phyloP scores from a whole-genome alignment of 2,329 filamentous ascomycete species.

The Pseudocercospora musae region DNA sequence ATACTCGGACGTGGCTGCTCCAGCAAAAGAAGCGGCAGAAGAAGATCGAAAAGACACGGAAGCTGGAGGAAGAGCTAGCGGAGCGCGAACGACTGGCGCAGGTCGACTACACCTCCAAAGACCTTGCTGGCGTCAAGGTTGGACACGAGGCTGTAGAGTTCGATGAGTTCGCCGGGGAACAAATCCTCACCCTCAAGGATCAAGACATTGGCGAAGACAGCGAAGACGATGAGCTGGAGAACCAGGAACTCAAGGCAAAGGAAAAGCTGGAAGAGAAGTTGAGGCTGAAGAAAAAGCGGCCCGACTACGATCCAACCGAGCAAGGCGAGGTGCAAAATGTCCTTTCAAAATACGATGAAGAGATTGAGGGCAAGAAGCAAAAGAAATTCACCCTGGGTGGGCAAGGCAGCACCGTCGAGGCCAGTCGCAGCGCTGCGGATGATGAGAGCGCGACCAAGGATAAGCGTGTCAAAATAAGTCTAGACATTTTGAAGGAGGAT shows the following conservation, averaged over 20 bases:
- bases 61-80: constrained; percentile 70
- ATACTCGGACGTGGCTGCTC: constrained; percentile 82
- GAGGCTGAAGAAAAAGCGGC: constrained; percentile 84
- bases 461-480: constrained; percentile 68
- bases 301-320: constrained; percentile 81
- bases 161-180: constrained; percentile 69
- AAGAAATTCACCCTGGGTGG: constrained; percentile 86
- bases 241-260: constrained; percentile 65
- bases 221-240: constrained; percentile 86
- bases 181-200: constrained; percentile 93
- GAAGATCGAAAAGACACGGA: constrained; percentile 73
- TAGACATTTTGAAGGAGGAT: constrained; percentile 68
- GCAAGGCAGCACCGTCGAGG: constrained; percentile 65
- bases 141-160: constrained; percentile 82
- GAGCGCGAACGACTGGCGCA: constrained; percentile 65
- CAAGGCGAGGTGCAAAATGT: constrained; percentile 65
- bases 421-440: constrained; percentile 46
- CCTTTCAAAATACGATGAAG: constrained; percentile 90
- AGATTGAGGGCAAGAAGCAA: constrained; percentile 82
- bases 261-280: constrained; percentile 73
- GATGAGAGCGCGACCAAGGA: constrained; percentile 54
- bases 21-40: constrained; percentile 91
- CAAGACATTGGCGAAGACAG: constrained; percentile 75
- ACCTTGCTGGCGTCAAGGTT: constrained; percentile 87
- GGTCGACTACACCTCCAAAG: constrained; percentile 77